Percentiles rank a stretch among this genome's conserved stretches.
Evolutionary conservation across 2,329 filamentous ascomycete species (phyloP).

Genomic region (Didymella exigua): DNA sequence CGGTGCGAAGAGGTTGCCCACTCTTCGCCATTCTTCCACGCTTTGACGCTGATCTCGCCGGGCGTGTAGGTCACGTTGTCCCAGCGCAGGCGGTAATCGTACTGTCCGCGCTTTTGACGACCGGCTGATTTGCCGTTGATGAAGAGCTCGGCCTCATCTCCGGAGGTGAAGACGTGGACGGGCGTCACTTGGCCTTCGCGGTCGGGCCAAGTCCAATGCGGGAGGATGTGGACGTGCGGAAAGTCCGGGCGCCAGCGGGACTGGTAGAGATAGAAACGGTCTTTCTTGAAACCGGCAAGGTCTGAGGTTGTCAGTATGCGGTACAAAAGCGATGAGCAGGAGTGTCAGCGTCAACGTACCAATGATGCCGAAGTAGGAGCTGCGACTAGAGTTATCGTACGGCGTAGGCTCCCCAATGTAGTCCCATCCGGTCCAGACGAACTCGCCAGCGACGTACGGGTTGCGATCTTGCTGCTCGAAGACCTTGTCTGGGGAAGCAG

Average conservation of each 20-base stretch:
- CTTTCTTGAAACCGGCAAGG: conserved; percentile 62
- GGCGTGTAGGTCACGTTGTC: conserved; percentile 57
- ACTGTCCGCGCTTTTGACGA: conserved; percentile 40
- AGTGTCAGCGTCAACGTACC: neutral
- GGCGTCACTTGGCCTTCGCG: conserved; percentile 57
- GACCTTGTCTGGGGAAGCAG: conserved; percentile 60
- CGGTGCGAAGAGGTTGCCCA: conserved; percentile 54
- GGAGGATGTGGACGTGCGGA: conserved; percentile 58
- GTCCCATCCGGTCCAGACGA: conserved; percentile 60
- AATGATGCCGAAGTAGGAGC: conserved; percentile 62
- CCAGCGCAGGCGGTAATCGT: conserved; percentile 60
- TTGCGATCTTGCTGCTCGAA: conserved; percentile 57
- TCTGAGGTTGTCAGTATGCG: conserved; percentile 38
- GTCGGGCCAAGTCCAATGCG: conserved; percentile 62
- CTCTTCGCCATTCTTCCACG: conserved; percentile 54
- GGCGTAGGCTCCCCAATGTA: conserved; percentile 60
- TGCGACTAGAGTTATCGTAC: conserved; percentile 53
- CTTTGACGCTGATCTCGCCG: conserved; percentile 55
- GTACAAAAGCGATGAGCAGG: no score
- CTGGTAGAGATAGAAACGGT: conserved; percentile 62
- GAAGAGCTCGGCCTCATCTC: conserved; percentile 61
- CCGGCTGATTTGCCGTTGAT: conserved; percentile 58
- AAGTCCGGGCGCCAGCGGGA: conserved; percentile 58
- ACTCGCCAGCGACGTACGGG: conserved; percentile 60
- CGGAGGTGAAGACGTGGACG: conserved; percentile 60